Percentiles rank a stretch among this genome's conserved stretches.
phyloP scores from a whole-genome alignment of 2,329 filamentous ascomycete species.

The Phaeosphaeriaceae sp. region DNA sequence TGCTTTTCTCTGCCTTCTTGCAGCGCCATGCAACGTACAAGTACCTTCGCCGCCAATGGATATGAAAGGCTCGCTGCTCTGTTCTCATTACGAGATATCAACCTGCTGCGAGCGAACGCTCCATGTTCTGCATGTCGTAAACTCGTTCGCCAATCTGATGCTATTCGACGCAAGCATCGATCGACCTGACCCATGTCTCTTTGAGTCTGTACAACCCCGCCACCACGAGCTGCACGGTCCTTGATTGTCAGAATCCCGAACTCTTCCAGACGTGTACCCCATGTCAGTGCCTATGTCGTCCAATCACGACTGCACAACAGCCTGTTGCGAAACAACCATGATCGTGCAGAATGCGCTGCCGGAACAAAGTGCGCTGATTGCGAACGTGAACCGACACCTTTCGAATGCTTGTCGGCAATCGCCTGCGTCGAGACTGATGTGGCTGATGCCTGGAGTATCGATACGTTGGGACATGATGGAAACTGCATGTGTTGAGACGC shows the following conservation, averaged over 20 bases:
- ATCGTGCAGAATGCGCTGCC: background rate
- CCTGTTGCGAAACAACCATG: background rate
- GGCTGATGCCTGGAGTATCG: background rate
- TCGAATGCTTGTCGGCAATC: background rate
- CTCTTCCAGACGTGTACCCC: background rate
- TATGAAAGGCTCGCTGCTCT: slow-evolving; percentile 2
- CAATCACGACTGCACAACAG: background rate
- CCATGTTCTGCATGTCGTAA: background rate
- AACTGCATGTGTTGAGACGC: background rate
- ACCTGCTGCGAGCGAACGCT: slow-evolving; percentile 1
- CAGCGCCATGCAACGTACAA: slow-evolving; percentile 17
- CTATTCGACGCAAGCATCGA: background rate
- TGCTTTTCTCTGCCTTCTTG: slow-evolving; percentile 22
- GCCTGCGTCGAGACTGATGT: background rate
- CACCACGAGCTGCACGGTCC: slow-evolving; percentile 14
- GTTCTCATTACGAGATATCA: slow-evolving; percentile 22
- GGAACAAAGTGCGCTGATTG: background rate
- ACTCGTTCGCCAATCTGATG: background rate
- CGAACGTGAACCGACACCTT: background rate
- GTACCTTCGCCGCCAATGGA: slow-evolving; percentile 7
- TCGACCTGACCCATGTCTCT: slow-evolving; percentile 15
- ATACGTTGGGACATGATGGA: background rate
- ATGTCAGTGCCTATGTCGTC: background rate
- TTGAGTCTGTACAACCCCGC: slow-evolving; percentile 17
- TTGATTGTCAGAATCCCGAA: slow-evolving; percentile 10